Evolutionary conservation across 306 rosid species (phyloP).

Genomic region (Vachellia collinsii): DNA sequence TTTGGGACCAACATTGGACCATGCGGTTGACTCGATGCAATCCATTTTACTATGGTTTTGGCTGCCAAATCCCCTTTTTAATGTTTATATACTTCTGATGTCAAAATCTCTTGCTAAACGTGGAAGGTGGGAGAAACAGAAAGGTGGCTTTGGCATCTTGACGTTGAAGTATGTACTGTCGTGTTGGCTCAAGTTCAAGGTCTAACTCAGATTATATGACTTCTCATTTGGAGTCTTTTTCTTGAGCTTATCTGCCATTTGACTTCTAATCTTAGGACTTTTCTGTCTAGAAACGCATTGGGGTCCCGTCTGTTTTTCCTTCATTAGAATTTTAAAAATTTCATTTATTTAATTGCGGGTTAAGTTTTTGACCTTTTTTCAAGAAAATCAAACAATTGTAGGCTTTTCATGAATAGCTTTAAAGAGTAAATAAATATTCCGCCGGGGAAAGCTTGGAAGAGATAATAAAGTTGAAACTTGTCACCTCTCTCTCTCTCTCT

Average conservation of each 20-base stretch:
- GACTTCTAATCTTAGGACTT: conserved; percentile 34
- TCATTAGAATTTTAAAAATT: too few species aligned
- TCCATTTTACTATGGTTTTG: conserved; percentile 30
- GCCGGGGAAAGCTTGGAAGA: too few species aligned
- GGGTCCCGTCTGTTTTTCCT: conserved; percentile 33
- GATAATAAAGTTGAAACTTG: too few species aligned
- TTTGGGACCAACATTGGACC: neutral
- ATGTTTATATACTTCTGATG: conserved; percentile 43
- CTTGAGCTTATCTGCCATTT: conserved; percentile 40
- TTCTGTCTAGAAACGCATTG: conserved; percentile 34
- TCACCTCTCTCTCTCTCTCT: too few species aligned
- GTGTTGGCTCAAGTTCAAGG: neutral
- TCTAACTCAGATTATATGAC: neutral
- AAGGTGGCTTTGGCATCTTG: conserved; percentile 12
- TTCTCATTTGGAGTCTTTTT: conserved; percentile 41
- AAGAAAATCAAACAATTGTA: too few species aligned
- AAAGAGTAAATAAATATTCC: too few species aligned
- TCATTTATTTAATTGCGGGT: too few species aligned
- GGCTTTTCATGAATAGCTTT: too few species aligned
- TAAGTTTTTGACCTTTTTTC: too few species aligned
- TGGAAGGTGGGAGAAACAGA: neutral
- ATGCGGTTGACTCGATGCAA: neutral
- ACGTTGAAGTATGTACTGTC: neutral
- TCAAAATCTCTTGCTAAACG: conserved; percentile 35
- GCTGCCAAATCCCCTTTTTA: conserved; percentile 47